Evolutionary conservation across 2,329 filamentous ascomycete species (phyloP).

Genomic region (Nemania abortiva): DNA sequence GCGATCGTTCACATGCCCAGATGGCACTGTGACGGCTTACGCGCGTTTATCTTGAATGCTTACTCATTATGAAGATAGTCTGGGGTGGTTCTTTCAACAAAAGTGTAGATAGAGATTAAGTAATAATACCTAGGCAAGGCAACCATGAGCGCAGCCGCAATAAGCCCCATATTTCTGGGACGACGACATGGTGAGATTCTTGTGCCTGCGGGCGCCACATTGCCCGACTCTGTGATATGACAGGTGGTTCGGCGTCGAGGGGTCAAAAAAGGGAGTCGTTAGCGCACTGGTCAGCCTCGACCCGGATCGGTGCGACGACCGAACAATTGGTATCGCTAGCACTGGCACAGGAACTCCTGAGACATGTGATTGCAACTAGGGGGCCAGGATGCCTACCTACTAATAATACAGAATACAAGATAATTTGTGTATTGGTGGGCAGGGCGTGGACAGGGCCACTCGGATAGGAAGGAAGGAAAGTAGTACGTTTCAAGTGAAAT

Average conservation of each 20-base stretch:
- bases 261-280: background rate
- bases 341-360: background rate
- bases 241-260: conserved; percentile 6
- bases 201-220: background rate
- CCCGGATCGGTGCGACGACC: background rate
- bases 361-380: background rate
- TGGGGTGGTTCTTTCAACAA: too few relatives aligned
- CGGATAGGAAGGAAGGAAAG: background rate
- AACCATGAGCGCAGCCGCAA: background rate
- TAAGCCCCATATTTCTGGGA: conserved; percentile 17
- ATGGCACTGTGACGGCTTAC: too few relatives aligned
- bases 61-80: too few relatives aligned
- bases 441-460: background rate
- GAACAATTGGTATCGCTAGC: conserved; percentile 1
- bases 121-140: background rate
- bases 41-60: too few relatives aligned
- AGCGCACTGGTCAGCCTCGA: conserved; percentile 3
- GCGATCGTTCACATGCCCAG: too few relatives aligned
- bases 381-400: conserved; percentile 3
- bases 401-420: background rate
- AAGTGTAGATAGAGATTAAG: too few relatives aligned
- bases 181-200: background rate
- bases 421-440: background rate
- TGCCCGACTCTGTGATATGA: conserved; percentile 1
- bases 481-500: conserved; percentile 31